Conservation (phyloP, 139 green algal genomes). For the Chlorella sp. region DNA sequence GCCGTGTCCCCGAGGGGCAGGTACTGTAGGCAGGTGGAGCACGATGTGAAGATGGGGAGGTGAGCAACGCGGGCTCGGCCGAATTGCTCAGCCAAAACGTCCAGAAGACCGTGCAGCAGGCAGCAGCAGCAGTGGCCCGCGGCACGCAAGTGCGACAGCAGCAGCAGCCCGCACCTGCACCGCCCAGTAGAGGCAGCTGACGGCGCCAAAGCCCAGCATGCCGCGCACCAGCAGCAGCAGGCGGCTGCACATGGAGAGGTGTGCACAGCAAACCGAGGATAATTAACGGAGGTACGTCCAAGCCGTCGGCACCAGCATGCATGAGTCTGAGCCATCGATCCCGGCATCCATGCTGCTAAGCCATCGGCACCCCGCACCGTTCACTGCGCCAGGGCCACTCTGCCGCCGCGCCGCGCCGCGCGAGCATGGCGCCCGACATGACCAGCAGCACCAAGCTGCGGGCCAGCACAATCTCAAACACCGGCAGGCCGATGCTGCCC, state of each 20-base stretch:
- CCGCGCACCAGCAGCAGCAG: constrained; percentile 36
- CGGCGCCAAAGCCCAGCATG: constrained; percentile 21
- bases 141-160: too few species aligned
- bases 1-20: constrained; percentile 50
- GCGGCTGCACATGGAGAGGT: background rate
- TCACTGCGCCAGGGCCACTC: constrained; percentile 12
- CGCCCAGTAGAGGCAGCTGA: constrained; percentile 17
- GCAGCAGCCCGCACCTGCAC: constrained; percentile 6
- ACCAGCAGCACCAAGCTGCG: constrained; percentile 26
- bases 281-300: too few species aligned
- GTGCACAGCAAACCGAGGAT: too few species aligned
- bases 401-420: background rate
- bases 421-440: constrained; percentile 16
- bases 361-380: background rate
- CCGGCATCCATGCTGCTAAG: background rate
- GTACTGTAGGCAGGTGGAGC: too few species aligned
- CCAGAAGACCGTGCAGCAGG: too few species aligned
- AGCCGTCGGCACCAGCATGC: too few species aligned
- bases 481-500: constrained; percentile 9
- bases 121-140: too few species aligned
- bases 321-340: too few species aligned
- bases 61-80: too few species aligned
- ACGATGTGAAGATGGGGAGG: too few species aligned
- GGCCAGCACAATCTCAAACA: constrained; percentile 39
- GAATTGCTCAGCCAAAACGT: too few species aligned